Conservation (phyloP, 768 basidiomycete species). For the Psilocybe cubensis region DNA sequence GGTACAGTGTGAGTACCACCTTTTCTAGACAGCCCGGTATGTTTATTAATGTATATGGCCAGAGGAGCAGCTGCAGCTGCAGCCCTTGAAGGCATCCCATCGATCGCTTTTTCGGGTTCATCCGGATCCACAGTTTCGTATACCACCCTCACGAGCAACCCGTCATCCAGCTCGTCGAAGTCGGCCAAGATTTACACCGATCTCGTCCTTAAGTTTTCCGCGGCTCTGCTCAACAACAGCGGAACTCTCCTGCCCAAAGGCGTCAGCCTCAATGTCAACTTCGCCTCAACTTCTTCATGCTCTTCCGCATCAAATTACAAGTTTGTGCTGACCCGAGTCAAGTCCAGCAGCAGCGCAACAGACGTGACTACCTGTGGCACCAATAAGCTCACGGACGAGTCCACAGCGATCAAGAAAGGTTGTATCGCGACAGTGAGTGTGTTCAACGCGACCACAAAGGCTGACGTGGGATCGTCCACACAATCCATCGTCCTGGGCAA, state of each 20-base stretch:
- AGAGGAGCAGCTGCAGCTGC: slow-evolving; percentile 56
- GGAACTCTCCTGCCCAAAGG: slow-evolving; percentile 43
- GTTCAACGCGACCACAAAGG: slow-evolving; percentile 45
- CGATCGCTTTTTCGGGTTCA: slow-evolving; percentile 48
- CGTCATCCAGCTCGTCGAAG: slow-evolving; percentile 34
- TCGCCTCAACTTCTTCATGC: slow-evolving; percentile 42
- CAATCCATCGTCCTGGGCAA: slow-evolving; percentile 42
- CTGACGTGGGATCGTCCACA: slow-evolving; percentile 42
- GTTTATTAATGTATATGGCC: background rate
- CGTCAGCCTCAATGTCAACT: slow-evolving; percentile 55
- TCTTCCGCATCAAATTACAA: slow-evolving; percentile 37
- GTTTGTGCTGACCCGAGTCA: slow-evolving; percentile 49
- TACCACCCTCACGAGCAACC: slow-evolving; percentile 45
- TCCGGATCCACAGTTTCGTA: slow-evolving; percentile 49
- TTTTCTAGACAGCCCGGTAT: background rate
- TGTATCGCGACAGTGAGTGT: slow-evolving; percentile 53
- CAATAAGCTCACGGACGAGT: slow-evolving; percentile 45
- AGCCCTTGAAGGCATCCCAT: slow-evolving; percentile 50
- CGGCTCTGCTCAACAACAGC: slow-evolving; percentile 31
- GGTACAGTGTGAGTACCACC: slow-evolving; percentile 45
- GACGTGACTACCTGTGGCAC: slow-evolving; percentile 53
- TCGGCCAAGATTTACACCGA: slow-evolving; percentile 46
- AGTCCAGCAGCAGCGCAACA: slow-evolving; percentile 28
- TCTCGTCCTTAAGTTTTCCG: slow-evolving; percentile 43
- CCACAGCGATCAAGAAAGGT: slow-evolving; percentile 38